Evolutionary conservation across 106 monocot genomes (phyloP).

Genomic region (Apostasia ramifera): DNA sequence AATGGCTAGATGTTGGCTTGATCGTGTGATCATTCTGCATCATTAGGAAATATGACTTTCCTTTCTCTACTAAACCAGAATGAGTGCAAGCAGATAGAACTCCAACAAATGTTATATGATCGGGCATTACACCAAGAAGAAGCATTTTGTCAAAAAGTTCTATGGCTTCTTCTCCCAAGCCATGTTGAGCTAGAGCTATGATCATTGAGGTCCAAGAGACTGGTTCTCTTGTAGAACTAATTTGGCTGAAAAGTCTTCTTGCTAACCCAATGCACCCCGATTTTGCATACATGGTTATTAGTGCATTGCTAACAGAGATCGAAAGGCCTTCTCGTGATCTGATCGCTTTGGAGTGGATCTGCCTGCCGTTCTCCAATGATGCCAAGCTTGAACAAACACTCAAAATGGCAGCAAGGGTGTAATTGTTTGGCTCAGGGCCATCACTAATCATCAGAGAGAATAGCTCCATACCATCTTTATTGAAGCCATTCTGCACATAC

Average conservation of each 20-base stretch:
- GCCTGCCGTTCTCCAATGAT: slow-evolving; percentile 49
- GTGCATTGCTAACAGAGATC: slow-evolving; percentile 77
- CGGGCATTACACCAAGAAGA: slow-evolving; percentile 34
- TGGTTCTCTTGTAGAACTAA: slow-evolving; percentile 30
- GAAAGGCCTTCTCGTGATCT: slow-evolving; percentile 49
- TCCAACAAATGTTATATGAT: slow-evolving; percentile 85
- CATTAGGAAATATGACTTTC: slow-evolving; percentile 47
- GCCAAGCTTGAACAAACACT: slow-evolving; percentile 69
- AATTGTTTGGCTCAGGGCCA: slow-evolving; percentile 69
- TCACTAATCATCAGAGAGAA: slow-evolving; percentile 47
- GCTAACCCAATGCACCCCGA: slow-evolving; percentile 59
- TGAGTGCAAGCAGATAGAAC: slow-evolving; percentile 88
- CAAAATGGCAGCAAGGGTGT: slow-evolving; percentile 76
- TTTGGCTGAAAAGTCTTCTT: slow-evolving; percentile 46
- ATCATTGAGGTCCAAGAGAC: slow-evolving; percentile 96
- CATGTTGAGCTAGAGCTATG: slow-evolving; percentile 88
- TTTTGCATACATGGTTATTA: slow-evolving; percentile 86
- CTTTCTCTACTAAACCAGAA: slow-evolving; percentile 65
- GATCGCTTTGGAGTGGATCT: slow-evolving; percentile 68
- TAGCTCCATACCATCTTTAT: slow-evolving; percentile 58
- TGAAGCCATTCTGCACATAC: slow-evolving; percentile 65
- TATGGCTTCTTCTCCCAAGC: slow-evolving; percentile 70
- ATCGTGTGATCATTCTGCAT: slow-evolving; percentile 70
- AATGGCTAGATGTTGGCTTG: slow-evolving; percentile 72
- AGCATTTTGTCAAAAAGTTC: slow-evolving; percentile 74